Evolutionary conservation across 345 rosid genomes (phyloP), one percentile per base, ranked within the genome.

Genomic region (Citrus sp.): DNA sequence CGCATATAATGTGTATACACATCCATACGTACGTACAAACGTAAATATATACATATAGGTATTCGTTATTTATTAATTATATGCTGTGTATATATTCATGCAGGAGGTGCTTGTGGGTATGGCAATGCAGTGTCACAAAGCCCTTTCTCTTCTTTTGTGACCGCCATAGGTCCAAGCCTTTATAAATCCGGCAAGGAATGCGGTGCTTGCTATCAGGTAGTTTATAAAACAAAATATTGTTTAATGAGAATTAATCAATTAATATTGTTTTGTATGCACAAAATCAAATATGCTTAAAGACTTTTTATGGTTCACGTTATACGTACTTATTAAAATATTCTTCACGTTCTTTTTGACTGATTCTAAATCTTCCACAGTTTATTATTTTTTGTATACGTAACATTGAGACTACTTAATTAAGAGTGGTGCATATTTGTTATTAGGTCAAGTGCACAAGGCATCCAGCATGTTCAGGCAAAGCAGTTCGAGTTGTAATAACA

Each of bases 81-180:
- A 25, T 69, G 12, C 30, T 8, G 25, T 69, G 24, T 6, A 3
- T 64, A 46, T 27, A 42, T 59, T 1, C 9, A 70, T 83, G 83
- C 74, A 89, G 92, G 92, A 67, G 92, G 92, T 16, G 61, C 90
- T 46, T 87, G 92, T 63, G 92, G 92, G 22, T 89, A 87, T 25
- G 88, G 88, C 1, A 76, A 35, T 54, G 79, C 81, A 4, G 90
- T 89, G 73, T 82, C 84, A 3, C 70, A 74, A 37, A 40, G 83
- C 9, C 89, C 90, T 1, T 87, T 89, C 82, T 79, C 85, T 70
- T 86, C 90, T 30, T 77, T 84, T 80, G 82, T 89, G 2, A 83
- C 90, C 0, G 87, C 80, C 27, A 72, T 73, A 4, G 88, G 92
- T 16, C 89, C 90, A 9, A 80, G 79, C 60, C 90, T 89, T 3